phyloP scores from a whole-genome alignment of 306 rosid genomes.

The Echinosophora koreensis region DNA sequence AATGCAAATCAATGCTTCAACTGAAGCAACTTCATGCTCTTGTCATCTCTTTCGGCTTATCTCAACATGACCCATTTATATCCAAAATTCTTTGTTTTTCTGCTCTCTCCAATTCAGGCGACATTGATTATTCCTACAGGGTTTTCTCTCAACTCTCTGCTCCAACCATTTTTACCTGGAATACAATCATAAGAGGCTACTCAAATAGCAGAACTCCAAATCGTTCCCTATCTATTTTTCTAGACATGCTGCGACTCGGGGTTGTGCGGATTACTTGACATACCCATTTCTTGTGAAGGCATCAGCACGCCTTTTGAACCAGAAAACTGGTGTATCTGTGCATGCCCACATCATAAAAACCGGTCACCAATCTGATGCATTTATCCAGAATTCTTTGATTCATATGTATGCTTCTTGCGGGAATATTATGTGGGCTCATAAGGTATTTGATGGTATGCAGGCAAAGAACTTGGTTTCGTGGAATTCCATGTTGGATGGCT shows the following conservation, averaged over 20 bases:
- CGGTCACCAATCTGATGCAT: slow-evolving; percentile 68
- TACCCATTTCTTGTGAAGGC: slow-evolving; percentile 87
- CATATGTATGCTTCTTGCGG: slow-evolving; percentile 78
- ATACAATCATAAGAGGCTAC: slow-evolving; percentile 70
- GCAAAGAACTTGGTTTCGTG: slow-evolving; percentile 69
- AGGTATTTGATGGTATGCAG: slow-evolving; percentile 61
- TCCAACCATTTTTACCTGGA: slow-evolving; percentile 70
- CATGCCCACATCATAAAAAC: slow-evolving; percentile 67
- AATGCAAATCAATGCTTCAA: slow-evolving; percentile 71
- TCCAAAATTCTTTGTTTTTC: slow-evolving; percentile 62
- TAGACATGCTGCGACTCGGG: slow-evolving; percentile 68
- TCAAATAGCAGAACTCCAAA: slow-evolving; percentile 69
- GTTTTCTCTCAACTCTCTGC: slow-evolving; percentile 61
- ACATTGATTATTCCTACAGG: slow-evolving; percentile 62
- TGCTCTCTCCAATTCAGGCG: slow-evolving; percentile 61
- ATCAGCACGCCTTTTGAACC: slow-evolving; percentile 64
- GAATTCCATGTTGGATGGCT: slow-evolving; percentile 86
- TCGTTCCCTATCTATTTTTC: slow-evolving; percentile 57
- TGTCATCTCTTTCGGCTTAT: slow-evolving; percentile 62
- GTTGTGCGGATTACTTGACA: slow-evolving; percentile 67
- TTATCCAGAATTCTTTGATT: slow-evolving; percentile 70
- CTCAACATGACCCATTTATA: slow-evolving; percentile 53
- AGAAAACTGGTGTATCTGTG: slow-evolving; percentile 62
- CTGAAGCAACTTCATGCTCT: slow-evolving; percentile 72
- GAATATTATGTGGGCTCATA: slow-evolving; percentile 61